These are phyloP conservation scores for Fusarium sp. DNA, from an alignment of 2,329 filamentous ascomycete genomes.

Conservation along the genomic window DNA sequence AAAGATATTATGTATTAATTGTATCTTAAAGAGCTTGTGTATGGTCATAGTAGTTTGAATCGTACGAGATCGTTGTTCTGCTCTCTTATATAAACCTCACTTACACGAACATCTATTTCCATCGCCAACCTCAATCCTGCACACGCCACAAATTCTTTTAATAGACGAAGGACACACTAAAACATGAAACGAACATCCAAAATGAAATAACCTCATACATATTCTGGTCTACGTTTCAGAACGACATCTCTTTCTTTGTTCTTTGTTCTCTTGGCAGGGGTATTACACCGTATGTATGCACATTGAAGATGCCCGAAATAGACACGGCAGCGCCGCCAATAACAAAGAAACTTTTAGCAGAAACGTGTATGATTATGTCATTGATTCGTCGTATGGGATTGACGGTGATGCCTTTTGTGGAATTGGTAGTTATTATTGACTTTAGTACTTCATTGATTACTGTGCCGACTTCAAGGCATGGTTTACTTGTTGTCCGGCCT, in stretches of 20 bases:
- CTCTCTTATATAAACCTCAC: background rate
- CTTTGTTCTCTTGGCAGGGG: constrained; percentile 24
- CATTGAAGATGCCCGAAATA: constrained; percentile 16
- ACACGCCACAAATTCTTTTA: constrained; percentile 10
- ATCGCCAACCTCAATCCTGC: no score
- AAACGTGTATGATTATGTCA: fast-evolving
- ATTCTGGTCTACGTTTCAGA: background rate
- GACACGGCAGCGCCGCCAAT: background rate
- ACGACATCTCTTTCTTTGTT: constrained; percentile 12
- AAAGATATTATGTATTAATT: background rate
- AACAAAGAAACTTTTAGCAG: background rate
- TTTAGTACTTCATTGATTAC: constrained; percentile 3
- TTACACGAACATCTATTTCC: background rate
- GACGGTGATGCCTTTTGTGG: background rate
- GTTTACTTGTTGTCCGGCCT: background rate
- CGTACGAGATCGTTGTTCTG: background rate
- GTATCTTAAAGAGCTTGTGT: fast-evolving
- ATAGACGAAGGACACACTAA: background rate
- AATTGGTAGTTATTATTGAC: background rate
- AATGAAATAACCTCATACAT: no score
- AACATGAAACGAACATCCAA: background rate
- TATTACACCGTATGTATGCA: background rate
- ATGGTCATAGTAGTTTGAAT: background rate
- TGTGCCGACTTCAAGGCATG: background rate
- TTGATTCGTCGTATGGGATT: background rate